Percentiles rank a stretch among this genome's conserved stretches.
These are phyloP conservation scores for Botryococcus braunii DNA, from an alignment of 163 green algal species.

Conservation along the genomic window DNA sequence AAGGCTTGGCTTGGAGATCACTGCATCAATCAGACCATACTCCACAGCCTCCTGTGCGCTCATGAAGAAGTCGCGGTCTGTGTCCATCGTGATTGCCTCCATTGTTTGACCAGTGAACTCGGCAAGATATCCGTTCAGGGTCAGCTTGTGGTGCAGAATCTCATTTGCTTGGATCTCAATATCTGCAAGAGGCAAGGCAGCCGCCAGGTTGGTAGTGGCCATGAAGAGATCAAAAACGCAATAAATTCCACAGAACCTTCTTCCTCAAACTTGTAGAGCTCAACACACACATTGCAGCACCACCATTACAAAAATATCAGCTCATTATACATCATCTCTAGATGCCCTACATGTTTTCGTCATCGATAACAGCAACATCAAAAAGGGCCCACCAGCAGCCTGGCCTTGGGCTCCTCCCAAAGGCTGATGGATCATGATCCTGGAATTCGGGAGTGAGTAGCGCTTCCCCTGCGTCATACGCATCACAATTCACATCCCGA, in stretches of 20 bases:
- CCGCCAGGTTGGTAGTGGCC: too few species aligned
- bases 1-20: slow-evolving; percentile 49
- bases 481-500: neutral
- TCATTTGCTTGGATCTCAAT: slow-evolving; percentile 99
- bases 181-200: slow-evolving; percentile 39
- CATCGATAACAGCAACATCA: too few species aligned
- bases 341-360: too few species aligned
- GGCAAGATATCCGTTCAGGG: slow-evolving; percentile 93
- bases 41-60: slow-evolving; percentile 75
- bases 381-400: slow-evolving; percentile 44
- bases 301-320: too few species aligned
- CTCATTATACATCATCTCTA: too few species aligned
- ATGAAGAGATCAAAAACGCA: too few species aligned
- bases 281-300: too few species aligned
- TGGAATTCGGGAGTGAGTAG: slow-evolving; percentile 91
- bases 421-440: slow-evolving; percentile 99
- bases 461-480: slow-evolving; percentile 74
- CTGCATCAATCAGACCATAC: slow-evolving; percentile 92
- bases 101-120: slow-evolving; percentile 77
- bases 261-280: too few species aligned
- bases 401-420: slow-evolving; percentile 94
- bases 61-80: slow-evolving; percentile 99
- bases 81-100: slow-evolving; percentile 57
- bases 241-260: too few species aligned
- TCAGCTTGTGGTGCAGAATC: slow-evolving; percentile 99